Evolutionary conservation across 352 stramenopile genomes (phyloP).

Genomic region (Peronosclerospora sorghi): DNA sequence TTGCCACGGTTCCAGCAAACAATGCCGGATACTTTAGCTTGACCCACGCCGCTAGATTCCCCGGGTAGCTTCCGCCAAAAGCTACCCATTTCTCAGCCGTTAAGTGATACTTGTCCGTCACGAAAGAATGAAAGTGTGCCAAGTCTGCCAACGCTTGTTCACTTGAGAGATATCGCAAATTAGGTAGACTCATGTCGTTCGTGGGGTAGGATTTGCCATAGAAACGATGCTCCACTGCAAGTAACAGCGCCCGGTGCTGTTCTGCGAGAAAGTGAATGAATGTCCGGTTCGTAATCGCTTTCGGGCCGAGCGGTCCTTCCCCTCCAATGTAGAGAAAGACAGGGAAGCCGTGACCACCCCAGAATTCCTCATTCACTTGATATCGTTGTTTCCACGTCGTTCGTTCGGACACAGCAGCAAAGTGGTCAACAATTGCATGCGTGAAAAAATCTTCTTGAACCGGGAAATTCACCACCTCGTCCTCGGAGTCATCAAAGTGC

Average conservation of each 20-base stretch:
- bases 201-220: slow-evolving; percentile 90
- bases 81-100: slow-evolving; percentile 77
- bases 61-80: slow-evolving; percentile 93
- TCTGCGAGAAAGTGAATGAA: slow-evolving; percentile 73
- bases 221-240: slow-evolving; percentile 92
- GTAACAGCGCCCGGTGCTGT: slow-evolving; percentile 60
- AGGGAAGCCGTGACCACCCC: slow-evolving; percentile 53
- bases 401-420: slow-evolving; percentile 42
- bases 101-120: slow-evolving; percentile 59
- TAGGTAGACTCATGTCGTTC: slow-evolving; percentile 56
- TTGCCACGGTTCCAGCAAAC: slow-evolving; percentile 87
- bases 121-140: slow-evolving; percentile 77
- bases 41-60: slow-evolving; percentile 88
- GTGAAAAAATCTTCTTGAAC: slow-evolving; percentile 52
- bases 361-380: slow-evolving; percentile 86
- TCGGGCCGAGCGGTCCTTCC: slow-evolving; percentile 48
- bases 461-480: slow-evolving; percentile 15
- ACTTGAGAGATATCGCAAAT: slow-evolving; percentile 85
- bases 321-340: slow-evolving; percentile 87
- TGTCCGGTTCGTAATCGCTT: slow-evolving; percentile 54
- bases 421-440: slow-evolving; percentile 59
- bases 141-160: slow-evolving; percentile 87
- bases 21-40: slow-evolving; percentile 89
- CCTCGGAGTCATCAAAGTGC: slow-evolving; percentile 27
- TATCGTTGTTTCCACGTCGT: slow-evolving; percentile 81